These are phyloP conservation scores for Sordariomycetes sp. DNA, from an alignment of 2,329 filamentous ascomycete species.

Conservation along the genomic window DNA sequence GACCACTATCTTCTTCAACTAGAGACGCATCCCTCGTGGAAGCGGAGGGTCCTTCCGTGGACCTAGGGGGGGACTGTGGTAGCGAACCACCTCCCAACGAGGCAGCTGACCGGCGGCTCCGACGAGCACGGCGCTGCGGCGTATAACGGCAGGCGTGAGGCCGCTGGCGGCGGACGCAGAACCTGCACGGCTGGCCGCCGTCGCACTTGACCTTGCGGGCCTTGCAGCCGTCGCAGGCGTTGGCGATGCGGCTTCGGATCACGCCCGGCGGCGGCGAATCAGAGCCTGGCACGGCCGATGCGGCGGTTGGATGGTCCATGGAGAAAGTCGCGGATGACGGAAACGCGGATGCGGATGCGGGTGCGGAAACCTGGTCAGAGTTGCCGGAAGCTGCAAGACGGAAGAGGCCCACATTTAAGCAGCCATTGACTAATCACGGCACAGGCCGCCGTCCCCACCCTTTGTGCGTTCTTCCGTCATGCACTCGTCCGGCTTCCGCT, in stretches of 20 bases:
- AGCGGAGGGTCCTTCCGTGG: not conserved
- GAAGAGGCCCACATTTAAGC: too few species aligned
- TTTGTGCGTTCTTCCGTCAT: too few species aligned
- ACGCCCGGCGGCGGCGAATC: not conserved
- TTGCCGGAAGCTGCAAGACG: not conserved
- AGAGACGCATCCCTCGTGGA: not conserved
- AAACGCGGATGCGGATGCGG: not conserved
- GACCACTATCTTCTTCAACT: not conserved
- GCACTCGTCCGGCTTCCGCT: too few species aligned
- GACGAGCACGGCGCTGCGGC: constrained; percentile 15
- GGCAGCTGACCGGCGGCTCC: not conserved
- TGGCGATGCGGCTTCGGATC: constrained; percentile 33
- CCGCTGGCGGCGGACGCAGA: constrained; percentile 33
- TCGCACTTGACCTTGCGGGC: constrained; percentile 45
- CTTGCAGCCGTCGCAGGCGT: constrained; percentile 45
- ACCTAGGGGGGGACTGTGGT: not conserved
- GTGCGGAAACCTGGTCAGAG: not conserved
- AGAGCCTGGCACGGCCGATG: not conserved
- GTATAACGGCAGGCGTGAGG: constrained; percentile 36
- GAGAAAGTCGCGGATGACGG: not conserved
- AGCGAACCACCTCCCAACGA: not conserved
- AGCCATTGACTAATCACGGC: too few species aligned
- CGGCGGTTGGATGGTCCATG: not conserved
- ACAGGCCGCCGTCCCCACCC: too few species aligned
- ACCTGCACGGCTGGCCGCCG: constrained; percentile 36